Base-by-base conservation (phyloP, 1,284 basidiomycete species). In the Paramarasmius palmivorus region DNA sequence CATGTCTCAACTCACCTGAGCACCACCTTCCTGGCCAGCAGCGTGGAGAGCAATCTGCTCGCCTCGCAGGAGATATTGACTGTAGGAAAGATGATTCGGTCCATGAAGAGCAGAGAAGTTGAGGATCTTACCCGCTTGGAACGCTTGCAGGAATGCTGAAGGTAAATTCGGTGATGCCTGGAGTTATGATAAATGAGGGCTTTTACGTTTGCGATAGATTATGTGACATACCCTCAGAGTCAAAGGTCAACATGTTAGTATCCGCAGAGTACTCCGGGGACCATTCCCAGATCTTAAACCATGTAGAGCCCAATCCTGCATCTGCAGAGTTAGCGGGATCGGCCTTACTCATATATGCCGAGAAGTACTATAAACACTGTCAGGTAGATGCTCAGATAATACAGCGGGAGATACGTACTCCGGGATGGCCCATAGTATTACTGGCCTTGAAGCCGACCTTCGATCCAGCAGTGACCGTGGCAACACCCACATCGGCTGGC, bases 271-370 rank as follows among this genome's bases (percentile, higher is more conserved):
- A 74, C 5, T 61, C 61, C 8, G 76, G 73, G 2, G 68, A 52
- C 59, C 71, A 63, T 61, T 78, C 70, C 70, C 71, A 74, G 36
- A 77, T 72, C 67, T 79, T 79, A 70, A 78, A 79, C 77, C 77
- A 79, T 14, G 74, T 76, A 39, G 67, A 63, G 19, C 73, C 73
- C 12, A 71, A 66, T 14, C 73, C 76, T 37, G 73, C 77, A 32
- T 59, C 64, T 52, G 67, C 68, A 40, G 70, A 72, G 63, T 71
- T 71, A 46, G 75, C 74, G 29, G 72, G 71, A 29, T 32, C 29
- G 72, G 73, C 23, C 61, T 60, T n/a, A 75, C 77, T 68, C 75
- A 79, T 71, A 62, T 77, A 77, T 7, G 72, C 73, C 25, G 69
- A 68, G 55, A 71, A 69, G 53, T 73, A 73, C 68, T 73, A 36